Evolutionary conservation across 352 stramenopile genomes (phyloP).

Genomic region (Aphanomyces euteiches): DNA sequence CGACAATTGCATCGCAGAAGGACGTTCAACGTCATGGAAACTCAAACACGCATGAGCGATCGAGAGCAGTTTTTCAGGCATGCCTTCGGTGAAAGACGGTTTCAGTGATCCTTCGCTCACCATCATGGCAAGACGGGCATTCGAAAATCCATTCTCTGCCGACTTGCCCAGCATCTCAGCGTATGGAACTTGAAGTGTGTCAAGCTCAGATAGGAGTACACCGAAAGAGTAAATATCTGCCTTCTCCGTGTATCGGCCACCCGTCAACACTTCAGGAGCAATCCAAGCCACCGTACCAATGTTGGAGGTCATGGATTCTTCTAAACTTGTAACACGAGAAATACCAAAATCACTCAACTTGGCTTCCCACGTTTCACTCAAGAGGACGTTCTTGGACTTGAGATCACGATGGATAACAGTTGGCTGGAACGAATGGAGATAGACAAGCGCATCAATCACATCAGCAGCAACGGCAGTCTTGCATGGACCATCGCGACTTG

Average conservation of each 20-base stretch:
- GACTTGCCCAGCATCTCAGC: conserved; percentile 24
- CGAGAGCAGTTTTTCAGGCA: conserved; percentile 51
- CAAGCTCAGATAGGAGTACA: conserved; percentile 24
- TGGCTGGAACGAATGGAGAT: conserved; percentile 51
- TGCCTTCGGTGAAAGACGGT: conserved; percentile 51
- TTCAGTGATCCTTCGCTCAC: conserved; percentile 67
- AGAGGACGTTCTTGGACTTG: conserved; percentile 48
- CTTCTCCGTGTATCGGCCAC: conserved; percentile 29
- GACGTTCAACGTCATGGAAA: conserved; percentile 60
- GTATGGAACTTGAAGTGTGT: conserved; percentile 27
- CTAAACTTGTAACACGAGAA: conserved; percentile 42
- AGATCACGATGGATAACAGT: conserved; percentile 48
- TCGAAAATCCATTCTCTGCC: conserved; percentile 28
- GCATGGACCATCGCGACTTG: neutral
- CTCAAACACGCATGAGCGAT: conserved; percentile 56
- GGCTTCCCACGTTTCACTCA: conserved; percentile 51
- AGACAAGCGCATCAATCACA: conserved; percentile 49
- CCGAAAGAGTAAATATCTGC: conserved; percentile 30
- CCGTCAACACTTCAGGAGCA: conserved; percentile 42
- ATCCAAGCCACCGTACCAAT: conserved; percentile 61
- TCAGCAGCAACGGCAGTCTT: conserved; percentile 45
- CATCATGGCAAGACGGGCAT: conserved; percentile 32
- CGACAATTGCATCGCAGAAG: conserved; percentile 70
- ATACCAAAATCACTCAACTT: conserved; percentile 73
- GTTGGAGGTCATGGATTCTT: conserved; percentile 41